phyloP scores from a whole-genome alignment of 768 basidiomycete genomes.

The Mycena crocata region DNA sequence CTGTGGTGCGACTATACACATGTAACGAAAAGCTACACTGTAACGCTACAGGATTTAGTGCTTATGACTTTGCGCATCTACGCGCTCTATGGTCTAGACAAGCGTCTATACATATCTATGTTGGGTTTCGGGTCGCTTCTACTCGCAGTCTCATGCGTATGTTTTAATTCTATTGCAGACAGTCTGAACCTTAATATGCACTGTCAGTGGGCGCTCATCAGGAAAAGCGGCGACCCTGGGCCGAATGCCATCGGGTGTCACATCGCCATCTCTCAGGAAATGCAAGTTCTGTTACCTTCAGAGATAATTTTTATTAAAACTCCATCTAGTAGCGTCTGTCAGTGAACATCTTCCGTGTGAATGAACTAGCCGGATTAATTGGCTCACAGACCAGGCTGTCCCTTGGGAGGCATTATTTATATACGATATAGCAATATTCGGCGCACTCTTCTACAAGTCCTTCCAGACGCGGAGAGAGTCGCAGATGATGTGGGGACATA shows the following conservation, averaged over 20 bases:
- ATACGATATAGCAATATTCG: slow-evolving; percentile 22
- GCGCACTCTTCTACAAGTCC: slow-evolving; percentile 6
- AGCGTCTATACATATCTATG: slow-evolving; percentile 5
- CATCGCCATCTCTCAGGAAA: slow-evolving; percentile 2
- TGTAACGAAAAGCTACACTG: background rate
- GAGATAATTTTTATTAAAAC: background rate
- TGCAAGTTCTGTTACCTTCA: background rate
- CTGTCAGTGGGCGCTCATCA: slow-evolving; percentile 23
- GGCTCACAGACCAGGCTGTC: slow-evolving; percentile 12
- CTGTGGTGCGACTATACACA: slow-evolving; percentile 38
- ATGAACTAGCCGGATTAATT: background rate
- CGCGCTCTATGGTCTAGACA: slow-evolving; percentile 43
- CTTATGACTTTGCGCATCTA: slow-evolving; percentile 40
- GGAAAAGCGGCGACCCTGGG: slow-evolving; percentile 6
- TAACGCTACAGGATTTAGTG: background rate
- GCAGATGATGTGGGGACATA: background rate
- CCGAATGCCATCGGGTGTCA: slow-evolving; percentile 17
- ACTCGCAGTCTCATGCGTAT: slow-evolving; percentile 12
- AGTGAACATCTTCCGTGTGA: background rate
- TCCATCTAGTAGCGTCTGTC: slow-evolving; percentile 4
- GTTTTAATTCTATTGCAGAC: background rate
- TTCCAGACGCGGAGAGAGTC: background rate
- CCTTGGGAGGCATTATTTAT: slow-evolving; percentile 26
- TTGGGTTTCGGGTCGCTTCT: slow-evolving; percentile 6
- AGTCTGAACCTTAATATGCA: too few relatives aligned